Evolutionary conservation across 768 basidiomycete species (phyloP).

Genomic region (Grammothele lineata): DNA sequence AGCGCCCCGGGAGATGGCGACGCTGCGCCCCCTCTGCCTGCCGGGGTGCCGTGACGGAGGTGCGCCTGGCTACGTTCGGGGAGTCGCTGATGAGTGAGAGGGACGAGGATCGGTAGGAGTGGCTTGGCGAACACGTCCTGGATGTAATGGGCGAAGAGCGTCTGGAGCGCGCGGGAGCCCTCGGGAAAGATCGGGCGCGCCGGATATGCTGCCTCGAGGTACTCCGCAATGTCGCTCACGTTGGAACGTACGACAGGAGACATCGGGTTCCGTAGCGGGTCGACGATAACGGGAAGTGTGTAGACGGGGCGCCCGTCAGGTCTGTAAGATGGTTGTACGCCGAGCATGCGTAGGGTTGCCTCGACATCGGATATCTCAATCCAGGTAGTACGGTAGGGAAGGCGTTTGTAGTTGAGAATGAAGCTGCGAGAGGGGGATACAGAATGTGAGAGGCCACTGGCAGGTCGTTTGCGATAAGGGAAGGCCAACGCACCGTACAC

Average conservation of each 20-base stretch:
- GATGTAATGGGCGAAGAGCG: slow-evolving; percentile 66
- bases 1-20: slow-evolving; percentile 17
- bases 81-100: slow-evolving; percentile 58
- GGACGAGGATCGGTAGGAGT: slow-evolving; percentile 66
- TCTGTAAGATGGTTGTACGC: slow-evolving; percentile 50
- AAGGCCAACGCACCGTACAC: slow-evolving; percentile 46
- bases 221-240: slow-evolving; percentile 61
- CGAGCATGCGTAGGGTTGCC: slow-evolving; percentile 49
- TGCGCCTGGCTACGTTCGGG: slow-evolving; percentile 52
- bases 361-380: slow-evolving; percentile 71
- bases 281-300: slow-evolving; percentile 66
- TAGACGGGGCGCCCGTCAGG: slow-evolving; percentile 60
- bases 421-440: slow-evolving; percentile 52
- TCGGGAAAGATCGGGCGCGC: slow-evolving; percentile 69
- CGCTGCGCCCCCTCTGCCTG: slow-evolving; percentile 1
- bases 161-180: slow-evolving; percentile 63
- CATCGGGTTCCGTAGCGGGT: slow-evolving; percentile 43
- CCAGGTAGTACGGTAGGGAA: slow-evolving; percentile 67
- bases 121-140: slow-evolving; percentile 63
- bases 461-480: no score
- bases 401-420: slow-evolving; percentile 72
- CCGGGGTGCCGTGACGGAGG: slow-evolving; percentile 34
- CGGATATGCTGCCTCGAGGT: slow-evolving; percentile 65
- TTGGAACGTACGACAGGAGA: slow-evolving; percentile 54
- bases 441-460: background rate